Conservation (phyloP, 1,284 basidiomycete genomes). For the Marasmius tenuissimus region DNA sequence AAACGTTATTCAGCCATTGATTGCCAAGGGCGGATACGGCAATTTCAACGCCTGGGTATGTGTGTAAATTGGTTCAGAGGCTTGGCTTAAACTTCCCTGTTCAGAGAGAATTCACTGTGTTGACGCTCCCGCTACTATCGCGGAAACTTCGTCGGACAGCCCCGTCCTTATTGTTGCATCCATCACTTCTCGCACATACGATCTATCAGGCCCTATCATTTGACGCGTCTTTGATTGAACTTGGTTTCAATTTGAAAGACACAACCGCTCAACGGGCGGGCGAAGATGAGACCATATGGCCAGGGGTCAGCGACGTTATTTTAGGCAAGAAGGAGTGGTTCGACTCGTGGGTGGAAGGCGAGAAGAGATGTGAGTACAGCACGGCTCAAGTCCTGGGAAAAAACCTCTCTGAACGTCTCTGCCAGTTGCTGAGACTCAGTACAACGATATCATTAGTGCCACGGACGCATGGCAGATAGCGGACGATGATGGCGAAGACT, state of each 20-base stretch:
- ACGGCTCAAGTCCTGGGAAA: conserved; percentile 1
- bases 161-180: conserved; percentile 73
- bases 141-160: conserved; percentile 76
- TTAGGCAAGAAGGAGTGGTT: conserved; percentile 89
- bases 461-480: conserved; percentile 88
- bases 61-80: conserved; percentile 10
- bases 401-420: conserved; percentile 1
- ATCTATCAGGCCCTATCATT: conserved; percentile 91
- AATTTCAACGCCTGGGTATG: conserved; percentile 75
- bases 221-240: conserved; percentile 79
- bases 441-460: conserved; percentile 78
- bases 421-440: conserved; percentile 77
- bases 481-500: conserved; percentile 62
- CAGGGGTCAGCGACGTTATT: conserved; percentile 80
- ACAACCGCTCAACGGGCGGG: conserved; percentile 41
- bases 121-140: conserved; percentile 69
- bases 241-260: conserved; percentile 65
- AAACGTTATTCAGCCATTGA: conserved; percentile 70
- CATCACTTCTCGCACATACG: conserved; percentile 90
- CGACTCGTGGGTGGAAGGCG: conserved; percentile 84
- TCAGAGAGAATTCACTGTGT: conserved; percentile 78
- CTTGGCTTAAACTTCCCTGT: conserved; percentile 4
- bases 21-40: conserved; percentile 62
- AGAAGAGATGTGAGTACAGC: conserved; percentile 72
- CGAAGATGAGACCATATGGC: conserved; percentile 45